Conservation (phyloP, 2,329 filamentous ascomycete species). For the Knufia fluminis region DNA sequence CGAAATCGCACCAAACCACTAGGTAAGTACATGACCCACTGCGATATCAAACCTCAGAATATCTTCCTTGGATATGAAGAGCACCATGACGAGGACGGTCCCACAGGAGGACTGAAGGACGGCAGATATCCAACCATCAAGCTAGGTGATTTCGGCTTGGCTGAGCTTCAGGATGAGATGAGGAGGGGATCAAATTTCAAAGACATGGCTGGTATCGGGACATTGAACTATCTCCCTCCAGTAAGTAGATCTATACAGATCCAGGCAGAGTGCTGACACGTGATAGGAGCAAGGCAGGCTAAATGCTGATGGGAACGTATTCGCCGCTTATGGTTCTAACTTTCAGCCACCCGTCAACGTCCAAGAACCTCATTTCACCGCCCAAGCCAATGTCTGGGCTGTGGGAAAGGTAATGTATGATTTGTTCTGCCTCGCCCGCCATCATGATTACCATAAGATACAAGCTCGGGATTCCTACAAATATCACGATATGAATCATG, state of each 20-base stretch:
- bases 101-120: conserved; percentile 1
- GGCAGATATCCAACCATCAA: conserved; percentile 6
- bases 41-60: conserved; percentile 96
- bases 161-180: conserved; percentile 6
- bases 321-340: neutral
- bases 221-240: neutral
- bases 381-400: neutral
- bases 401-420: conserved; percentile 6
- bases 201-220: too few relatives aligned
- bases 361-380: neutral
- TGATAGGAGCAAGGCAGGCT: too few relatives aligned
- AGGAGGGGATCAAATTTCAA: conserved; percentile 5
- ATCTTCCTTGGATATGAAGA: conserved; percentile 52
- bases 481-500: neutral
- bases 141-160: conserved; percentile 8
- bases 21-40: conserved; percentile 66
- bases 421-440: neutral
- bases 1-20: too few relatives aligned
- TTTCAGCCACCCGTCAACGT: neutral
- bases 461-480: neutral
- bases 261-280: too few relatives aligned
- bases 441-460: too few relatives aligned
- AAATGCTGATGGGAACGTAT: too few relatives aligned
- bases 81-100: neutral
- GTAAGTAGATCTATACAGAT: too few relatives aligned